Base-by-base conservation (phyloP, 2,329 filamentous ascomycete species). In the Rugonectria rugulosa region DNA sequence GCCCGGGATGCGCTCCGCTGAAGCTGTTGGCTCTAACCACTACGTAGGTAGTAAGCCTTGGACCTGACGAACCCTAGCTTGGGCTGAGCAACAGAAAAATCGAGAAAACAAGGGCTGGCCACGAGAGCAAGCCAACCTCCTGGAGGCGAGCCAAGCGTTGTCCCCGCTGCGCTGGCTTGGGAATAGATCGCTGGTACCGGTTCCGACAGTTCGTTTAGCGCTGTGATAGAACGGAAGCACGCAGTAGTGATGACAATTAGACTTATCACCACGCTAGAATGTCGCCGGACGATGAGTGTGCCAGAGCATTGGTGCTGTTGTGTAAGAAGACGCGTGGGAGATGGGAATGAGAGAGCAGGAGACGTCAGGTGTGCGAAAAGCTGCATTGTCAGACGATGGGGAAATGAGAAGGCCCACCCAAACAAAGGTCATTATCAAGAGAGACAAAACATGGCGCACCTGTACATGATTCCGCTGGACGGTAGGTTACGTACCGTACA, bases 161-260 rank as follows among this genome's bases (percentile, higher is more conserved):
- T 54, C 61, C 63, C 63, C 65, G 62, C 65, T 54, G 63, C 58
- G 56, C 34, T 50, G 59, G 57, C 54, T 46, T 56, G 61, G 63
- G 55, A 60, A 59, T 44, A 47, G 59, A 68, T 64, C 59, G 44
- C 49, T 61, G 60, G 56, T 57, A 49, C 29, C 57, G 45, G 59
- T 67, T 63, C 65, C 64, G 65, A 67, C 57, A 68, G 59, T 67
- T 56, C 63, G 57, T 68, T 53, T 68, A 67, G 64, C 63, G 65
- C 54, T 64, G 61, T 68, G 64, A 68, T 65, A 61, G 21, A 53
- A 53, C 57, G 53, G 59, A 59, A 61, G 57, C 57, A 67, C 50
- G 61, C 63, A 59, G 53, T 66, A 65, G 55, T 60, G 53, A 40
- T 40, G 19, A 40, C 19, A 40, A 50, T 58, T 36, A 37, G 42